Evolutionary conservation across 2,329 filamentous ascomycete genomes (phyloP).

Genomic region (Ophidiomyces ophidiicola): DNA sequence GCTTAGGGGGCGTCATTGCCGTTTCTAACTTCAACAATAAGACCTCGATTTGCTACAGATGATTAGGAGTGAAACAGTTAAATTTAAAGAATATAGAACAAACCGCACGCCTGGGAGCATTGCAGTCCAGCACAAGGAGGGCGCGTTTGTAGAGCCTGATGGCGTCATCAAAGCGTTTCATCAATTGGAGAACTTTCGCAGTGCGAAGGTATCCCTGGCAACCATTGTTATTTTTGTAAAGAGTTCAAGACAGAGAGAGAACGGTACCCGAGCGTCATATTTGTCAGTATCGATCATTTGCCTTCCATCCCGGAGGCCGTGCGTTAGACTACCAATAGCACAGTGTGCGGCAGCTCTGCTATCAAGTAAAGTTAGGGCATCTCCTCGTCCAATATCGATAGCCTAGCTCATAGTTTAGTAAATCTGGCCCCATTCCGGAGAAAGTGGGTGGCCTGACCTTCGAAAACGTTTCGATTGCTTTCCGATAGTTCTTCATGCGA

Average conservation of each 20-base stretch:
- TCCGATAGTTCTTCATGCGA: conserved; percentile 32
- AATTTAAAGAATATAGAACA: conserved; percentile 8
- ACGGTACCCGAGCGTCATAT: conserved; percentile 40
- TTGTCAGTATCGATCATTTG: conserved; percentile 42
- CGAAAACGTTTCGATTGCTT: conserved; percentile 33
- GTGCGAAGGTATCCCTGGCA: conserved; percentile 44
- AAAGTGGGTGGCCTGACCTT: conserved; percentile 22
- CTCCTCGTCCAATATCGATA: conserved; percentile 24
- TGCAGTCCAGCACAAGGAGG: conserved; percentile 40
- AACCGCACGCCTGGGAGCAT: conserved; percentile 26
- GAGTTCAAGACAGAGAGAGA: no score
- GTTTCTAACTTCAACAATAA: conserved; percentile 37
- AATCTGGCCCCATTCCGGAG: neutral
- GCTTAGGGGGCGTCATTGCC: conserved; percentile 13
- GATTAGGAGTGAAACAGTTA: conserved; percentile 5
- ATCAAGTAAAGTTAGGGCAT: conserved; percentile 38
- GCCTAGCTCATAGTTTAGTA: conserved; percentile 22
- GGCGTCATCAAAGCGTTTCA: conserved; percentile 42
- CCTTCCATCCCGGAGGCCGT: conserved; percentile 46
- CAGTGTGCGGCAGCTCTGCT: conserved; percentile 44
- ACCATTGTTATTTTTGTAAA: neutral
- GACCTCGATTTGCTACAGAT: conserved; percentile 32
- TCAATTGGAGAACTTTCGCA: conserved; percentile 35
- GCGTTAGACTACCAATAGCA: conserved; percentile 40
- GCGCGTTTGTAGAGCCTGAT: conserved; percentile 47